Evolutionary conservation across 2,329 filamentous ascomycete genomes (phyloP).

Genomic region (Nigrospora sphaerica): DNA sequence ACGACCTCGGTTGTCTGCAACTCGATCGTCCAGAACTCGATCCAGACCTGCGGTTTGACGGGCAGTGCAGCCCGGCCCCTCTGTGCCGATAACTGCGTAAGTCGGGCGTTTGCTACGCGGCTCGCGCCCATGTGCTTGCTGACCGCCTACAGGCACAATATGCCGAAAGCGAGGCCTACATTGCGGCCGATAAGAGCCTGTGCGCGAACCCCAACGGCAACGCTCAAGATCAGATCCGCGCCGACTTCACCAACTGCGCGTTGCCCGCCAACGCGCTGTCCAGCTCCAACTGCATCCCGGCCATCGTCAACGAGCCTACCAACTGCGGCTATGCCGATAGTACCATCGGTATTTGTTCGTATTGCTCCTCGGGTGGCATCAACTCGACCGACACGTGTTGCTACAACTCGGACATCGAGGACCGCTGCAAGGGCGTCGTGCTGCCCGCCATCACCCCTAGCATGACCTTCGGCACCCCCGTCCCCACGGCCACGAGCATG

Average conservation of each 20-base stretch:
- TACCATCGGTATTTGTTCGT: constrained; percentile 73
- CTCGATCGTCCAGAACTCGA: constrained; percentile 85
- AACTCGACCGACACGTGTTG: constrained; percentile 97
- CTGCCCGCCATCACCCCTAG: constrained; percentile 70
- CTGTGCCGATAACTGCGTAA: constrained; percentile 83
- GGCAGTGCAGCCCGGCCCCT: constrained; percentile 62
- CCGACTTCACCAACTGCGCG: constrained; percentile 87
- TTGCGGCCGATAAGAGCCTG: constrained; percentile 65
- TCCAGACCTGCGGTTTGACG: constrained; percentile 59
- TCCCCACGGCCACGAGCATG: constrained; percentile 23
- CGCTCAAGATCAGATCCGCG: constrained; percentile 71
- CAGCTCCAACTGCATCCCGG: constrained; percentile 64
- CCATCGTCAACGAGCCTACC: constrained; percentile 69
- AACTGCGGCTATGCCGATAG: constrained; percentile 80
- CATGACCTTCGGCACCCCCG: constrained; percentile 49
- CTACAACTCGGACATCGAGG: constrained; percentile 69
- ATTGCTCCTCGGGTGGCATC: constrained; percentile 73
- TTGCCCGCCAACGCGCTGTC: constrained; percentile 75
- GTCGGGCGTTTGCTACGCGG: constrained; percentile 17
- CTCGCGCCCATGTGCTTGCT: background rate
- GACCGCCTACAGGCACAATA: constrained; percentile 56
- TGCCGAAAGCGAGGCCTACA: constrained; percentile 81
- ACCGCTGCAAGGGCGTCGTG: constrained; percentile 66
- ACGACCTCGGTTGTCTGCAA: constrained; percentile 91
- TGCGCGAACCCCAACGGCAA: constrained; percentile 62